These are phyloP conservation scores for Straminergon stramineum DNA, from an alignment of 225 moss, liverwort and hornwort species.

Conservation along the genomic window DNA sequence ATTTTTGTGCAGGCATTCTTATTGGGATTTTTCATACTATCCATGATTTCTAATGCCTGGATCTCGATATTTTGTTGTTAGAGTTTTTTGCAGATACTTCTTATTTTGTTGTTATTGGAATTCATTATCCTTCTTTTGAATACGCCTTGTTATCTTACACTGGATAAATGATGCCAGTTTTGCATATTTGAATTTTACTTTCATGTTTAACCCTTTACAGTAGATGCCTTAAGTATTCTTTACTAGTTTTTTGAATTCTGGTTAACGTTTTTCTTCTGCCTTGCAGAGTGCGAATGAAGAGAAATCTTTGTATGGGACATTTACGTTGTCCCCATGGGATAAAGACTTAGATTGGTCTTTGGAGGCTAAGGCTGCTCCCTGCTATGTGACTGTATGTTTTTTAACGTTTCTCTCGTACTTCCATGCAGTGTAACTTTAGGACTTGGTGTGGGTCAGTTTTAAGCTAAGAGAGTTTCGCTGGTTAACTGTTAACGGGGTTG, in stretches of 20 bases:
- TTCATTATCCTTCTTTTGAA: not conserved
- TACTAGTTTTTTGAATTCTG: not conserved
- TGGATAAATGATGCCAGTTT: not conserved
- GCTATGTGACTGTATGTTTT: slow-evolving; percentile 72
- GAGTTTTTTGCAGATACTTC: not conserved
- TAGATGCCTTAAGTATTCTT: not conserved
- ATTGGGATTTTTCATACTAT: not conserved
- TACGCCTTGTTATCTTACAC: not conserved
- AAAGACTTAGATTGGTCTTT: slow-evolving; percentile 82
- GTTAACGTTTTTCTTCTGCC: not conserved
- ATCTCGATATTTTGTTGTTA: not conserved
- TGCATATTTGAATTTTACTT: not conserved
- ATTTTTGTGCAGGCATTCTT: not conserved
- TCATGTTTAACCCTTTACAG: not conserved
- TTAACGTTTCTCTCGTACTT: not conserved
- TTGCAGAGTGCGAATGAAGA: slow-evolving; percentile 62
- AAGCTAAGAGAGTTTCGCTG: not conserved
- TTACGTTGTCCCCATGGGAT: slow-evolving; percentile 62
- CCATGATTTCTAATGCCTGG: not conserved
- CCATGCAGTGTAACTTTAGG: not conserved
- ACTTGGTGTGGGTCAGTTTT: not conserved
- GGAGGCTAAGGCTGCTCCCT: slow-evolving; percentile 77
- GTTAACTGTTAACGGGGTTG: not conserved
- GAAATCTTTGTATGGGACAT: slow-evolving; percentile 68
- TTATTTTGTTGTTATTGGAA: not conserved